phyloP scores from a whole-genome alignment of 768 basidiomycete genomes.

The Gloeophyllum trabeum region DNA sequence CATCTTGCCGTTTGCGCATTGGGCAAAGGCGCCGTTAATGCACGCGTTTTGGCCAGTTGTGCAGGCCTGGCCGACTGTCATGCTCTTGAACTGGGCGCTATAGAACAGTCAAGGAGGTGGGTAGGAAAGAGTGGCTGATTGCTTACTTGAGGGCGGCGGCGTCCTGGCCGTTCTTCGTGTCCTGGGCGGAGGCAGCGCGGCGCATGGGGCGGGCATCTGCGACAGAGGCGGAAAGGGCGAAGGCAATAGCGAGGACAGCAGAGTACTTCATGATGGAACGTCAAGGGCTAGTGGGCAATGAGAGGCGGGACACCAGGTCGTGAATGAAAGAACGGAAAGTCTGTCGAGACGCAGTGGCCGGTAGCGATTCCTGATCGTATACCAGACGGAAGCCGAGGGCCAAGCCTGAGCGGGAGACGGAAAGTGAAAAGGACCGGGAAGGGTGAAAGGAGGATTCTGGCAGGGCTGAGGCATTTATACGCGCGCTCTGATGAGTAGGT shows the following conservation, averaged over 20 bases:
- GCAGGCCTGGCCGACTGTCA: constrained; percentile 36
- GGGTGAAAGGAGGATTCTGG: not conserved
- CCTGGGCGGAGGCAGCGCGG: constrained; percentile 8
- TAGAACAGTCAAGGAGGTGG: constrained; percentile 1
- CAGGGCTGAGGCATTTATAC: not conserved
- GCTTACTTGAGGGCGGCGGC: constrained; percentile 18
- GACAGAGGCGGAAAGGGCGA: constrained; percentile 18
- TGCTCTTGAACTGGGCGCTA: constrained; percentile 30
- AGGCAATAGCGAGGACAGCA: constrained; percentile 19
- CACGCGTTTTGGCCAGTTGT: constrained; percentile 13
- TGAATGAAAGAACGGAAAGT: not conserved
- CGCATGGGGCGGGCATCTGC: constrained; percentile 10
- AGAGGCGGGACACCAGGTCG: not conserved
- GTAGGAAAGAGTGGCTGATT: not conserved
- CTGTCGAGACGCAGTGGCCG: not conserved
- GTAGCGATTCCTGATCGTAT: not conserved
- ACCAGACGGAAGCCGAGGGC: not conserved
- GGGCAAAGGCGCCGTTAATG: not conserved
- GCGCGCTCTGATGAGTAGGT: not conserved
- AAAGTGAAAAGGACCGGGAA: not conserved
- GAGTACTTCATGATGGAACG: constrained; percentile 23
- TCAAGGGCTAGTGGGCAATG: constrained; percentile 1
- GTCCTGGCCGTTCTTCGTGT: constrained; percentile 17
- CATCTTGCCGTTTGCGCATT: constrained; percentile 4
- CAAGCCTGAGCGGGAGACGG: not conserved